Evolutionary conservation across 331 rosid genomes (phyloP).

Genomic region (Acacia pycnantha): DNA sequence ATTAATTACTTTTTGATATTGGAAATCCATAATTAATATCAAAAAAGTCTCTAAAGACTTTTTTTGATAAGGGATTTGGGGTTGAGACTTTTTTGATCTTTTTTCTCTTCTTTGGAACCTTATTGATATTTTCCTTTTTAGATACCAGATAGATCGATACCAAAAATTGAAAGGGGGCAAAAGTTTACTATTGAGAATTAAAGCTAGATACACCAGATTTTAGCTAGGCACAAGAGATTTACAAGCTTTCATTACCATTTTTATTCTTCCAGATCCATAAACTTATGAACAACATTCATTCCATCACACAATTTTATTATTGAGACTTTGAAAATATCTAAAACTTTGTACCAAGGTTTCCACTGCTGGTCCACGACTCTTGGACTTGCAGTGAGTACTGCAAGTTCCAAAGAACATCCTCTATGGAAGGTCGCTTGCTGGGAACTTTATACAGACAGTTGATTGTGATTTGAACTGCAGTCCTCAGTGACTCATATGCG

Average conservation of each 20-base stretch:
- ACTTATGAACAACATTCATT: background rate
- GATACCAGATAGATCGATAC: background rate
- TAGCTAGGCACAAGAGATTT: slow-evolving; percentile 4
- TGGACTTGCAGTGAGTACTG: slow-evolving; percentile 95
- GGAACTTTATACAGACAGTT: slow-evolving; percentile 62
- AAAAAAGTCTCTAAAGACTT: too few species aligned
- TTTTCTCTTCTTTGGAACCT: too few species aligned
- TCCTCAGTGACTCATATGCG: slow-evolving; percentile 69
- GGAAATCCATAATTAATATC: too few species aligned
- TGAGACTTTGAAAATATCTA: slow-evolving; percentile 17
- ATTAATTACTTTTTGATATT: too few species aligned
- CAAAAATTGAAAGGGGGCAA: background rate
- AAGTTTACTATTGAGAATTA: background rate
- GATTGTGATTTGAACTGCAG: slow-evolving; percentile 62
- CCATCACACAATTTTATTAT: background rate
- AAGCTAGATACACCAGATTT: background rate
- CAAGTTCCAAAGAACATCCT: slow-evolving; percentile 86
- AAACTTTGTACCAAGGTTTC: slow-evolving; percentile 54
- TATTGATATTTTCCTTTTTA: too few species aligned
- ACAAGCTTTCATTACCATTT: slow-evolving; percentile 16
- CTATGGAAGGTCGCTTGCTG: slow-evolving; percentile 78
- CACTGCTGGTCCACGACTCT: slow-evolving; percentile 83
- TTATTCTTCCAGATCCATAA: slow-evolving; percentile 21
- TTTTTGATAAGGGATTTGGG: too few species aligned
- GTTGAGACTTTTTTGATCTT: too few species aligned